Evolutionary conservation across 441 rosid species (phyloP).

Genomic region (Adansonia rubrostipa): DNA sequence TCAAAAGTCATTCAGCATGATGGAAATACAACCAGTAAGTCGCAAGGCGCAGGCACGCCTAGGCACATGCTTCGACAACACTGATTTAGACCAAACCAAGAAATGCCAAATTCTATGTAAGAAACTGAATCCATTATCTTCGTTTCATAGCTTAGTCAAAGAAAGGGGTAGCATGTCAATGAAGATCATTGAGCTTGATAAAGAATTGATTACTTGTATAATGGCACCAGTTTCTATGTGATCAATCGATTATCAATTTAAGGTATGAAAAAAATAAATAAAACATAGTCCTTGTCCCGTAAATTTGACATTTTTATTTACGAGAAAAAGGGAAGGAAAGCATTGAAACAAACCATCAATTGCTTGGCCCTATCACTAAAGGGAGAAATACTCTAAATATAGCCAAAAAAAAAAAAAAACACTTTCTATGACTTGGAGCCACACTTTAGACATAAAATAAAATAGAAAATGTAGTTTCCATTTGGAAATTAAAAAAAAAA

Average conservation of each 20-base stretch:
- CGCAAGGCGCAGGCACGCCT: background rate
- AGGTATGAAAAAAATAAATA: constrained; percentile 4
- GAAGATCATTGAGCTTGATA: background rate
- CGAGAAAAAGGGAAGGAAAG: background rate
- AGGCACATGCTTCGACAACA: too few species aligned
- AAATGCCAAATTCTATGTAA: background rate
- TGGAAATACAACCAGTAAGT: background rate
- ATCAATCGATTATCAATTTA: background rate
- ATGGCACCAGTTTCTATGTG: background rate
- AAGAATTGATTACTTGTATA: background rate
- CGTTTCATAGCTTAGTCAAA: background rate
- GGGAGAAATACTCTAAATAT: constrained; percentile 1
- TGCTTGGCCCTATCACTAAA: background rate
- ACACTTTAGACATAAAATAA: background rate
- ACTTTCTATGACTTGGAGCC: background rate
- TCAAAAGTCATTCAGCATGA: background rate
- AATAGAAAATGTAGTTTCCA: background rate
- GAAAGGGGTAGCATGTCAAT: background rate
- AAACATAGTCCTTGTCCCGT: background rate
- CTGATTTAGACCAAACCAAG: background rate
- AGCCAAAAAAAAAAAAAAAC: background rate
- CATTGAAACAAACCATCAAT: background rate
- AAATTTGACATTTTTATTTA: background rate
- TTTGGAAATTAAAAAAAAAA: background rate
- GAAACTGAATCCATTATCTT: background rate